phyloP scores from a whole-genome alignment of 78 protist species.

The Dictyostelium citrinum region DNA sequence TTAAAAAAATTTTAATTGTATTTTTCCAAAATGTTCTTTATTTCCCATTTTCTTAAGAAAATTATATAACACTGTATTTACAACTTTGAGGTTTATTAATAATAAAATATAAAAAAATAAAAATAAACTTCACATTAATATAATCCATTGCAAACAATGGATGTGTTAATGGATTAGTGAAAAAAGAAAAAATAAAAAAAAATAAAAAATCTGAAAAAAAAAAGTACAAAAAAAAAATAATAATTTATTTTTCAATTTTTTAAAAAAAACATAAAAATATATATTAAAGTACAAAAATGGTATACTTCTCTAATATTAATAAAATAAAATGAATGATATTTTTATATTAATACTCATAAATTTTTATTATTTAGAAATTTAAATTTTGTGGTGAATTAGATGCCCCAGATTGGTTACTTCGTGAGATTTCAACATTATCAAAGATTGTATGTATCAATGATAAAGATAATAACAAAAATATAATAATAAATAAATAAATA shows the following conservation, averaged over 20 bases:
- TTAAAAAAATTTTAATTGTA: too few species aligned
- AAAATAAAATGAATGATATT: background rate
- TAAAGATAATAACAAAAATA: background rate
- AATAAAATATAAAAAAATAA: too few species aligned
- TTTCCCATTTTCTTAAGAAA: too few species aligned
- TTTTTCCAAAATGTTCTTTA: too few species aligned
- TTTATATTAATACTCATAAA: background rate
- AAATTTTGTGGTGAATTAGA: slow-evolving; percentile 92
- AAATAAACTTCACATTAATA: too few species aligned
- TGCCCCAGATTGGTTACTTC: slow-evolving; percentile 91
- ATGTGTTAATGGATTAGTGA: too few species aligned
- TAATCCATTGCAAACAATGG: too few species aligned
- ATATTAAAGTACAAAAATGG: slow-evolving; percentile 18
- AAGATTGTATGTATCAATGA: slow-evolving; percentile 62
- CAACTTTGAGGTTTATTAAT: too few species aligned
- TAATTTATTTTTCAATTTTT: background rate
- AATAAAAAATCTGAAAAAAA: background rate
- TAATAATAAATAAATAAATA: background rate
- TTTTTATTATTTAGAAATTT: slow-evolving; percentile 73
- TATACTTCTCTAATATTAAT: background rate
- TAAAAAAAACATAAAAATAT: background rate
- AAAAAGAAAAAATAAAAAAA: background rate
- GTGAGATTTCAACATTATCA: slow-evolving; percentile 82
- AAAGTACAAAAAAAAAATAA: background rate
- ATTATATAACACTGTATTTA: too few species aligned